Conservation (phyloP, 208 protist species). For the Kentomonas sorsogonicus region DNA sequence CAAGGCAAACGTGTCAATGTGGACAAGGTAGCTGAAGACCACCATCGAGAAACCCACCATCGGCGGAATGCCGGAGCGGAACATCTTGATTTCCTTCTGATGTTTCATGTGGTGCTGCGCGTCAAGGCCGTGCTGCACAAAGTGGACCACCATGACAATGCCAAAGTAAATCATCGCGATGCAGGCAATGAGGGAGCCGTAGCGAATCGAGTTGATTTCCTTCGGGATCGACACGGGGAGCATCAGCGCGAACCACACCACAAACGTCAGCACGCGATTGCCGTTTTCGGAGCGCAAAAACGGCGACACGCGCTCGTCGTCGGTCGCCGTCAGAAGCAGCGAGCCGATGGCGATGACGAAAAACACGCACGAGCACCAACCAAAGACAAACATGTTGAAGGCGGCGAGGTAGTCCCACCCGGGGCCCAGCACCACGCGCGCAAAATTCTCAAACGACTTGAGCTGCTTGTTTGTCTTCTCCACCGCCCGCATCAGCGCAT, state of each 20-base stretch:
- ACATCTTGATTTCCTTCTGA: slow-evolving; percentile 15
- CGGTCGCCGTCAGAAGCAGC: slow-evolving; percentile 17
- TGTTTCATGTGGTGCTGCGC: slow-evolving; percentile 12
- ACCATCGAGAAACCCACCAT: slow-evolving; percentile 26
- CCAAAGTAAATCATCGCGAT: slow-evolving; percentile 27
- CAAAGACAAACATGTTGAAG: slow-evolving; percentile 23
- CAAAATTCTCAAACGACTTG: slow-evolving; percentile 51
- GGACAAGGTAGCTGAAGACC: slow-evolving; percentile 32
- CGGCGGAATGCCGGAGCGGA: slow-evolving; percentile 13
- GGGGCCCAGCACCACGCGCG: slow-evolving; percentile 19
- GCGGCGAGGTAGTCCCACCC: slow-evolving; percentile 21
- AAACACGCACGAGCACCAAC: slow-evolving; percentile 25
- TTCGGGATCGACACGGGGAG: slow-evolving; percentile 28
- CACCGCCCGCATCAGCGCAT: slow-evolving; percentile 59
- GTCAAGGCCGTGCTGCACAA: slow-evolving; percentile 10
- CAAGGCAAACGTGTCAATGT: slow-evolving; percentile 35
- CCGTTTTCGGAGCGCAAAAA: slow-evolving; percentile 5
- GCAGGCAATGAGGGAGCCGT: slow-evolving; percentile 20
- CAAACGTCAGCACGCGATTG: slow-evolving; percentile 17
- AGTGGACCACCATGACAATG: slow-evolving; percentile 23
- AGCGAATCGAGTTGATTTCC: slow-evolving; percentile 36
- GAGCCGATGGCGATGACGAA: slow-evolving; percentile 29
- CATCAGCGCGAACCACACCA: slow-evolving; percentile 31
- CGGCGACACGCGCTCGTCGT: background rate
- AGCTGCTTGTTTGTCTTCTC: slow-evolving; percentile 50